Evolutionary conservation across 2,329 filamentous ascomycete species (phyloP).

Genomic region (Pestalotiopsis sp.): DNA sequence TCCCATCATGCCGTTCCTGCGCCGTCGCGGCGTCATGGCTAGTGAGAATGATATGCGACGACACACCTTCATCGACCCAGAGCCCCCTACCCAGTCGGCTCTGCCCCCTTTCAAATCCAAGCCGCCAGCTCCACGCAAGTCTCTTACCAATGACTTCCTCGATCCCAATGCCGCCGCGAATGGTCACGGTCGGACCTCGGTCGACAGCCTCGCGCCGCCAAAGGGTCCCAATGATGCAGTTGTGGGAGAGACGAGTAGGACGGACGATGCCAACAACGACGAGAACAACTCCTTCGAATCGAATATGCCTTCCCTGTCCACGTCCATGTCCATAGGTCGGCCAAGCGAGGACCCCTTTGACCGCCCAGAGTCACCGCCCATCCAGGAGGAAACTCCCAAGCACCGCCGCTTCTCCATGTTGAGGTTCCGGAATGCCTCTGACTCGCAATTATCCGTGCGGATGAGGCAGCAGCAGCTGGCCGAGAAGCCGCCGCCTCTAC

Average conservation of each 20-base stretch:
- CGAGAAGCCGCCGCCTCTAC: slow-evolving; percentile 59
- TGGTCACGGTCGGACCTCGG: slow-evolving; percentile 5
- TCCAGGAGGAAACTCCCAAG: slow-evolving; percentile 58
- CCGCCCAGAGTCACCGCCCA: slow-evolving; percentile 51
- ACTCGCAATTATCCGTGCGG: slow-evolving; percentile 80
- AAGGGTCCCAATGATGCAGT: slow-evolving; percentile 3
- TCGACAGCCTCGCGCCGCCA: slow-evolving; percentile 15
- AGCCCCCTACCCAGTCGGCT: slow-evolving; percentile 19
- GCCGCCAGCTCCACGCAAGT: slow-evolving; percentile 20
- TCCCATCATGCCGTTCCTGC: slow-evolving; percentile 60
- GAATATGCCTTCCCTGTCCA: slow-evolving; percentile 12
- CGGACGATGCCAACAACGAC: slow-evolving; percentile 17
- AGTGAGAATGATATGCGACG: slow-evolving; percentile 63
- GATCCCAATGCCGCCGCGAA: slow-evolving; percentile 18
- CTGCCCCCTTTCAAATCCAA: slow-evolving; percentile 16
- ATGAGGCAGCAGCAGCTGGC: slow-evolving; percentile 69
- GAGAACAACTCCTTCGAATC: slow-evolving; percentile 26
- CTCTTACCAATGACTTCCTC: slow-evolving; percentile 23
- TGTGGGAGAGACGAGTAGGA: not conserved
- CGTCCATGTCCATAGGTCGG: slow-evolving; percentile 23
- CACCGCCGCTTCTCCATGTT: slow-evolving; percentile 71
- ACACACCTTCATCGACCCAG: slow-evolving; percentile 43
- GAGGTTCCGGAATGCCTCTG: slow-evolving; percentile 89
- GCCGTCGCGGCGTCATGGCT: slow-evolving; percentile 62
- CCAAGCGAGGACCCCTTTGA: slow-evolving; percentile 31